Evolutionary conservation across 352 stramenopile genomes (phyloP), one percentile per base, ranked within the genome.

Genomic region (Phytophthora idaei): DNA sequence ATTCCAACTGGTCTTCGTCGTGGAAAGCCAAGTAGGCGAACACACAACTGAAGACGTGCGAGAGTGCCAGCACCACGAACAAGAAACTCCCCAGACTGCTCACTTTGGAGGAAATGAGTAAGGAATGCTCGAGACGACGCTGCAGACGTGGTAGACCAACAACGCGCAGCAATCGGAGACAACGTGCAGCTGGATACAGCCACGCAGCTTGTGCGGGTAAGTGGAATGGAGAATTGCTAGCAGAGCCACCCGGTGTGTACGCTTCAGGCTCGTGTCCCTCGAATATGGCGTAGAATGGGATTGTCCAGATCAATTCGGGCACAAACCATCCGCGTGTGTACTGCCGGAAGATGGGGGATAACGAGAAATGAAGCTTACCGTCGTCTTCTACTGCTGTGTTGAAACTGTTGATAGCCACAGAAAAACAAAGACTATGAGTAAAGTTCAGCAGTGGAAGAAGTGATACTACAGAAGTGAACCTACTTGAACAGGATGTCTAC

Each of bases 1-100:
- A 51, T 0, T 74, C 64, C 0, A 89, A 56, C 17, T 93, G 78
- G 14, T 84, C 72, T 0, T 83, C 69, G 29, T 89, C 71, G 14
- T 81, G 73, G 21, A 89, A 93, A 2, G 82, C 84, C 27, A 91
- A 68, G 64, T 90, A 86, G 14, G 82, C 77, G 69, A 93, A 93
- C 34, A 87, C 74, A 28, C 84, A 93, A 53, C 84, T 92, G 64
- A 94, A 90, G n/a, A 90, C 74, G 46, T 94, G 86, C n/a, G 86
- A 92, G 36, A 94, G 81, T 4, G 80, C 70, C 7, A 94, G 27
- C 3, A 94, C 86, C 2, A 83, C 74, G 51, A 83, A 91, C 49
- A 90, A 52, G 73, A 93, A 94, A 51, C 84, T 86, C 4, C 81
- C 81, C 5, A 94, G 75, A 29, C 84, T 89, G 54, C 84, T 91